Percentiles rank a stretch among this genome's conserved stretches.
Conservation (phyloP, 73 alveolate genomes). For the Paramecium caudatum region DNA sequence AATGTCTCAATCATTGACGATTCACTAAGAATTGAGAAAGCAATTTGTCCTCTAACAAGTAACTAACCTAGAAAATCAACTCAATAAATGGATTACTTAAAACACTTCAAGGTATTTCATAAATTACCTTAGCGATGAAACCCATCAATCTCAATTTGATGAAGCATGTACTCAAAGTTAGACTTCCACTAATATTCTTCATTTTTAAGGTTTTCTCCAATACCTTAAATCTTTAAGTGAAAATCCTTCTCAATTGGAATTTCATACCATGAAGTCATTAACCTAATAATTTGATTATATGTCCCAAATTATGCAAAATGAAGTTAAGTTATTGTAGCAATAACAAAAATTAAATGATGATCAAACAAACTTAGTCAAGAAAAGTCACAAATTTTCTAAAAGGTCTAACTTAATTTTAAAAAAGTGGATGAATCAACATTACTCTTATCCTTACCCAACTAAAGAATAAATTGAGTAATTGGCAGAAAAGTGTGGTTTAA, state of each 20-base stretch:
- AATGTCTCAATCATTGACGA: constrained; percentile 53
- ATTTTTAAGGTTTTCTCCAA: constrained; percentile 42
- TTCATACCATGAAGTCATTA: constrained; percentile 29
- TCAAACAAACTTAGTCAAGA: background rate
- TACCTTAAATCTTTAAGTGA: constrained; percentile 47
- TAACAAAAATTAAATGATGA: background rate
- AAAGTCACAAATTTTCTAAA: constrained; percentile 54
- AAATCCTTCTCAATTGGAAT: constrained; percentile 48
- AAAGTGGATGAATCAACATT: constrained; percentile 37
- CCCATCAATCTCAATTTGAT: constrained; percentile 20
- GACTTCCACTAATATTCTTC: constrained; percentile 8
- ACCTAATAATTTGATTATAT: constrained; percentile 16
- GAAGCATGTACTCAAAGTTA: constrained; percentile 15
- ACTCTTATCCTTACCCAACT: constrained; percentile 58
- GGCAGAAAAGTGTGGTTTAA: constrained; percentile 16
- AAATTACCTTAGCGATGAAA: background rate
- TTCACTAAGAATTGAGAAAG: constrained; percentile 55
- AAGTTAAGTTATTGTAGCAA: background rate
- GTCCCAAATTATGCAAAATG: constrained; percentile 16
- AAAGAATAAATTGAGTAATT: background rate
- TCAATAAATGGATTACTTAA: background rate
- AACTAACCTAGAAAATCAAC: constrained; percentile 2
- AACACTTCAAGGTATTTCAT: background rate
- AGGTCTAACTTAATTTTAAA: constrained; percentile 44
- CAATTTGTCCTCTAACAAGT: constrained; percentile 30